A percentile compares a stretch with the other conserved stretches of the same genome.
Evolutionary conservation across 2,329 filamentous ascomycete species (phyloP).

Genomic region (Pseudocercospora vitis): DNA sequence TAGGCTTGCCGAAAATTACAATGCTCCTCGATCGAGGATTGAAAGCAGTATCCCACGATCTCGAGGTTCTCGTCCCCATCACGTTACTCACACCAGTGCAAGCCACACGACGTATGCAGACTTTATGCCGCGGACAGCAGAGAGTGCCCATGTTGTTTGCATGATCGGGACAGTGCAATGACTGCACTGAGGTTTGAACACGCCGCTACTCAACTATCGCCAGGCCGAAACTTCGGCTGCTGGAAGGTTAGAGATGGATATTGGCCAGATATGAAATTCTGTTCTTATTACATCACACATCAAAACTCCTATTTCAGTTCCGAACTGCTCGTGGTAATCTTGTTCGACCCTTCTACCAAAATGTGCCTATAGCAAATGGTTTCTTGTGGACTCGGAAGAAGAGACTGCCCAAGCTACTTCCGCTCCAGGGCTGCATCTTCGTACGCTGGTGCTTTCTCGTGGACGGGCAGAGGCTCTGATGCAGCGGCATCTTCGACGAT

Average conservation of each 20-base stretch:
- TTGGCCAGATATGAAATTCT: not conserved
- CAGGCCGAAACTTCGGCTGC: too few relatives aligned
- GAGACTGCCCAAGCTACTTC: conserved; percentile 14
- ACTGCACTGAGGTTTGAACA: too few relatives aligned
- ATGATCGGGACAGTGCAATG: too few relatives aligned
- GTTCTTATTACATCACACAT: conserved; percentile 5
- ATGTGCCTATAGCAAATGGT: not conserved
- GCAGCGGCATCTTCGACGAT: conserved; percentile 10
- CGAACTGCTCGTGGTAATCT: not conserved
- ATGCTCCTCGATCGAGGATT: conserved; percentile 1
- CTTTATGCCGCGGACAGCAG: not conserved
- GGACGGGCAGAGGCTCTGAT: conserved; percentile 32
- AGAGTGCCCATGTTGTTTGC: too few relatives aligned
- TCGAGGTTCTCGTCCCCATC: too few relatives aligned
- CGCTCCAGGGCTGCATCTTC: conserved; percentile 24
- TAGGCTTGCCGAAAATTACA: conserved; percentile 1
- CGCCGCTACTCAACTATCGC: too few relatives aligned
- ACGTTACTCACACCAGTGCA: too few relatives aligned
- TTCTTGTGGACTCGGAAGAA: not conserved
- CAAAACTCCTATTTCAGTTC: not conserved
- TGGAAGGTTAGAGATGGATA: not conserved
- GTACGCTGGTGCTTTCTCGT: conserved; percentile 40
- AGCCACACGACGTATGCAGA: too few relatives aligned
- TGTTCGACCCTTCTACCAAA: not conserved
- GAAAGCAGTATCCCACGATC: too few relatives aligned